Conservation (phyloP, 2,329 filamentous ascomycete genomes). For the Trichoderma asperellum region DNA sequence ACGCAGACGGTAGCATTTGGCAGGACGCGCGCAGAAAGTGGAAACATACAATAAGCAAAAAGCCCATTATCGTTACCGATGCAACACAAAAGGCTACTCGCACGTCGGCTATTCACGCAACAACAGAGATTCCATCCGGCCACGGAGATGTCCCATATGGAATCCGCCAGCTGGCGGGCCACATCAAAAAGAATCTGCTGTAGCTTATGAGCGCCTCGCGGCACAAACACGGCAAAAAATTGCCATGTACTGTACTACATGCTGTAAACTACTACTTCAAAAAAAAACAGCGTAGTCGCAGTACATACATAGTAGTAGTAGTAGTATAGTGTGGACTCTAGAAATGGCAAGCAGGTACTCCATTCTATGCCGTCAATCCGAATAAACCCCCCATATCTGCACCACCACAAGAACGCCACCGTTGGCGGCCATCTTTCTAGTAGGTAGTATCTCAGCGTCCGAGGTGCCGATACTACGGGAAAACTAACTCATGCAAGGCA, state of each 20-base stretch:
- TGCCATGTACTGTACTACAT: neutral
- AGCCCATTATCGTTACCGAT: neutral
- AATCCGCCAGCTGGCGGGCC: neutral
- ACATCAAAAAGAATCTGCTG: neutral
- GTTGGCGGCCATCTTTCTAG: neutral
- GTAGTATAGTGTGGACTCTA: neutral
- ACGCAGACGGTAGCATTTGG: neutral
- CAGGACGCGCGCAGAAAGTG: constrained; percentile 1
- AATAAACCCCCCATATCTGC: neutral
- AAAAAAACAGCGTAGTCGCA: too few relatives aligned
- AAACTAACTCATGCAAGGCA: constrained; percentile 10
- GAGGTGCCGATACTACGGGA: neutral
- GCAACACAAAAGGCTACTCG: neutral
- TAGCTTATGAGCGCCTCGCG: neutral
- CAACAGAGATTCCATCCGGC: neutral
- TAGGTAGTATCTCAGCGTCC: neutral
- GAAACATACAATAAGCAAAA: neutral
- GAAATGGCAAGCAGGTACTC: neutral
- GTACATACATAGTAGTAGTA: neutral
- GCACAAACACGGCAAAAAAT: neutral
- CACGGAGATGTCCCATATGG: neutral
- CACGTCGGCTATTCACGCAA: neutral
- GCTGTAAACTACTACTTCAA: neutral
- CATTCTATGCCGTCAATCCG: neutral
- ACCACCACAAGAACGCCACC: neutral